phyloP scores from a whole-genome alignment of 768 basidiomycete genomes.

The Boletus sensibilis region DNA sequence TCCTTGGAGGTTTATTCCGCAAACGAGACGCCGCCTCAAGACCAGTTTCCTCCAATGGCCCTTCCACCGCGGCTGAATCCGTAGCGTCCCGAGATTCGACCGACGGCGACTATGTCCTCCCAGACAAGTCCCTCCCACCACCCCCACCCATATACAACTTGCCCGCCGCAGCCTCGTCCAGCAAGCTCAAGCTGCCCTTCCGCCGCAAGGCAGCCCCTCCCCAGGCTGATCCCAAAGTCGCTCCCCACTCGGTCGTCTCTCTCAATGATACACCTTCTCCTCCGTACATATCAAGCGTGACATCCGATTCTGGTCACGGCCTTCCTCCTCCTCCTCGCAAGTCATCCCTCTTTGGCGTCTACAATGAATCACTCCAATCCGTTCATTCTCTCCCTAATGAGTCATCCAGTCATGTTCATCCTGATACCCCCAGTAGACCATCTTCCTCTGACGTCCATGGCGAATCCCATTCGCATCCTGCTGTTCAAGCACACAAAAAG shows the following conservation, averaged over 20 bases:
- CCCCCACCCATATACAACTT: constrained; percentile 23
- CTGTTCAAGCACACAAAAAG: constrained; percentile 29
- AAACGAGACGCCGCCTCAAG: constrained; percentile 14
- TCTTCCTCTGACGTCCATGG: constrained; percentile 15
- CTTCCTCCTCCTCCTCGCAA: constrained; percentile 60
- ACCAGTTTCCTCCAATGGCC: neutral
- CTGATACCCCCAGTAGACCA: constrained; percentile 21
- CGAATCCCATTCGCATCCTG: constrained; percentile 13
- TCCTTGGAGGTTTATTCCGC: constrained; percentile 30
- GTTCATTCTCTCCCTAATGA: constrained; percentile 62
- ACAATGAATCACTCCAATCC: constrained; percentile 48
- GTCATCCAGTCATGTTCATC: constrained; percentile 19
- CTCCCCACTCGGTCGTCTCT: constrained; percentile 8
- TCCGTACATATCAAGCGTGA: constrained; percentile 36
- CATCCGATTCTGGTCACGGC: constrained; percentile 45
- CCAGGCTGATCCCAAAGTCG: constrained; percentile 4
- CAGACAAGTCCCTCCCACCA: constrained; percentile 18
- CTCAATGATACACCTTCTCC: constrained; percentile 31
- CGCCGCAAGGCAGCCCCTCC: constrained; percentile 35
- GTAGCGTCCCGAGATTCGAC: constrained; percentile 17
- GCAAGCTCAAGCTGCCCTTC: constrained; percentile 47
- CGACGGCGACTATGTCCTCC: constrained; percentile 36
- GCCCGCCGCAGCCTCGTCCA: constrained; percentile 35
- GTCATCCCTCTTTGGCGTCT: constrained; percentile 61
- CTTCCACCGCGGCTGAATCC: constrained; percentile 13